These are phyloP conservation scores for Sporothrix pseudoabietina DNA, from an alignment of 2,329 filamentous ascomycete species.

Conservation along the genomic window DNA sequence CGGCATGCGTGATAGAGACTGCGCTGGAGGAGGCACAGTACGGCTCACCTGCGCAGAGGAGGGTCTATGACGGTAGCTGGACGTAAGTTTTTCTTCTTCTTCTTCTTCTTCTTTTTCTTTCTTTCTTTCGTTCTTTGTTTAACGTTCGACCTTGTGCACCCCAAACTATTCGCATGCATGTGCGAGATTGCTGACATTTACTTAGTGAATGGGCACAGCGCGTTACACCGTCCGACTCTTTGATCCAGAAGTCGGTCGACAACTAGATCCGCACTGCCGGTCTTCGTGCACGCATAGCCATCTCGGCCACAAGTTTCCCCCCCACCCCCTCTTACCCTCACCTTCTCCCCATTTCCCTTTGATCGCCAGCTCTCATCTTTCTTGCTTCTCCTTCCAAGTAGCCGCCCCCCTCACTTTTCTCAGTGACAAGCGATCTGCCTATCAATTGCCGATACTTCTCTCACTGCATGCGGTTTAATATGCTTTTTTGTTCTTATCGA, in stretches of 20 bases:
- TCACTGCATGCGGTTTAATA: background rate
- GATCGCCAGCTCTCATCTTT: background rate
- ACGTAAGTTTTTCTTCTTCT: constrained; percentile 64
- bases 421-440: background rate
- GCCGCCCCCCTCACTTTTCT: background rate
- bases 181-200: background rate
- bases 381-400: background rate
- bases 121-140: background rate
- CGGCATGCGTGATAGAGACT: constrained; percentile 85
- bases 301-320: background rate
- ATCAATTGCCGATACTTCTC: background rate
- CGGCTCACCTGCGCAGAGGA: constrained; percentile 66
- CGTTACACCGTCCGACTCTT: constrained; percentile 32
- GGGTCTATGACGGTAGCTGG: constrained; percentile 96
- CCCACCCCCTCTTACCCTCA: background rate
- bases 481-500: background rate
- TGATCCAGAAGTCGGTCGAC: constrained; percentile 31
- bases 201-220: constrained; percentile 36
- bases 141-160: background rate
- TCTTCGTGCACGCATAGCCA: background rate
- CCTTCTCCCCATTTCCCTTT: background rate
- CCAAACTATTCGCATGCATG: background rate
- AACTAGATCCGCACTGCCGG: background rate
- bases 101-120: background rate
- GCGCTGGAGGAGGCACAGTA: constrained; percentile 79